These are phyloP conservation scores for Nemania sp. DNA, from an alignment of 2,329 filamentous ascomycete species.

Conservation along the genomic window DNA sequence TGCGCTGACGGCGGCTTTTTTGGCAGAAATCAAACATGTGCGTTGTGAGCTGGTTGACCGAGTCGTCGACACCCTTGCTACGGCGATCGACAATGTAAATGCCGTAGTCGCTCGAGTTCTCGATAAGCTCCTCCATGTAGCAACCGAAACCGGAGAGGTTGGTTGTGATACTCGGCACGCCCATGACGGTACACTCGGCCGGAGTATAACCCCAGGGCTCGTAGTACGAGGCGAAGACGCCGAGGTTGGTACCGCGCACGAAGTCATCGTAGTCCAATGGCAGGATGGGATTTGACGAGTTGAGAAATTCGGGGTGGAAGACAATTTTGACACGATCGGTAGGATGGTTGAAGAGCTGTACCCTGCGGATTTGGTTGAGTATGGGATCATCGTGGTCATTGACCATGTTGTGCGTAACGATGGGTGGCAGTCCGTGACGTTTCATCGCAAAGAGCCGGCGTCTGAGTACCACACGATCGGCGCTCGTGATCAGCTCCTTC, in stretches of 20 bases:
- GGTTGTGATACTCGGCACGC: conserved; percentile 95
- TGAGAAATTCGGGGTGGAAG: conserved; percentile 98
- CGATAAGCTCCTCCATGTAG: conserved; percentile 99
- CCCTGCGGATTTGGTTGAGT: conserved; percentile 91
- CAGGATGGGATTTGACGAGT: conserved; percentile 91
- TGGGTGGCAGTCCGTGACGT: conserved; percentile 83
- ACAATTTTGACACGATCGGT: conserved; percentile 95
- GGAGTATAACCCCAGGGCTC: conserved; percentile 99
- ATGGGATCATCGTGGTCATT: conserved; percentile 94
- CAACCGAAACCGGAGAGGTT: conserved; percentile 98
- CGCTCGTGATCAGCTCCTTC: conserved; percentile 89
- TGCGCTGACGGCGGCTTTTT: conserved; percentile 94
- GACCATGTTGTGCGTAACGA: conserved; percentile 98
- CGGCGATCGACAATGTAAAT: conserved; percentile 98
- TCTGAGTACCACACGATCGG: conserved; percentile 90
- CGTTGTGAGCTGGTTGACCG: conserved; percentile 89
- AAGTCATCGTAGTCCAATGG: conserved; percentile 98
- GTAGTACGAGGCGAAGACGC: conserved; percentile 96
- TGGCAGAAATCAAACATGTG: conserved; percentile 92
- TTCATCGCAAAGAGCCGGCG: conserved; percentile 97
- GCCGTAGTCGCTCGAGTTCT: conserved; percentile 96
- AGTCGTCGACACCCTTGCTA: conserved; percentile 94
- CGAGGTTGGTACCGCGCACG: conserved; percentile 92
- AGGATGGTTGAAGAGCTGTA: conserved; percentile 96
- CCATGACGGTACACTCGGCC: conserved; percentile 98